Evolutionary conservation across 169 alveolate genomes (phyloP), one percentile per base, ranked within the genome.

Genomic region (Plasmodium coatneyi): DNA sequence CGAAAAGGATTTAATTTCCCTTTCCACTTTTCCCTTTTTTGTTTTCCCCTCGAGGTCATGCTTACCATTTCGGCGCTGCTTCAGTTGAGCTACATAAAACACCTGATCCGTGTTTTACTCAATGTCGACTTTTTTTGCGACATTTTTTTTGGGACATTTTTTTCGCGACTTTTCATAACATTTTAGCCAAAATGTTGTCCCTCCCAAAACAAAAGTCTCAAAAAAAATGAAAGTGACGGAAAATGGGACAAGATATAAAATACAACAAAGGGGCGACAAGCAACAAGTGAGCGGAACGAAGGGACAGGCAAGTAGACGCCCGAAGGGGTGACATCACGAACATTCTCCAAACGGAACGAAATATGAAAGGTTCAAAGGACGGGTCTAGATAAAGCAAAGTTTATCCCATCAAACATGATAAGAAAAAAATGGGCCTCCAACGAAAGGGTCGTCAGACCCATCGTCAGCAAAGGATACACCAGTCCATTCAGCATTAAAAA

Each of bases 361-460:
- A 79, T 41, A 39, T 41, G 30, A 79, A 79, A n/a, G 4, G 7
- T 41, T 12, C 71, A 79, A 4, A 25, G 30, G 54, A 78, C 25
- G 12, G 49, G 30, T 4, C 12, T 30, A 79, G 54, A 79, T 79
- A 79, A 49, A 49, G 60, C 19, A 14, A 49, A 49, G 22, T 0
- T 49, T 49, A 12, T 49, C 60, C 22, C 76, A 66, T 22, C 32
- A 9, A 66, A 56, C 32, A 87, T 66, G 90, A 78, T 66, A 39
- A 87, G 2, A 14, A 84, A 49, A 39, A 74, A 80, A 46, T 25
- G 49, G 32, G 7, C 1, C 5, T 30, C 32, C 34, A 10, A 79
- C 71, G 93, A 87, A 80, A 87, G 81, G 54, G 71, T 72, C 14
- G 22, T 87, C 36, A 56, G 76, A 22, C 93, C 90, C 54, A 54